Percentiles rank a stretch among this genome's conserved stretches.
Conservation (phyloP, 1,284 basidiomycete genomes). For the Taiwanofungus camphoratus region DNA sequence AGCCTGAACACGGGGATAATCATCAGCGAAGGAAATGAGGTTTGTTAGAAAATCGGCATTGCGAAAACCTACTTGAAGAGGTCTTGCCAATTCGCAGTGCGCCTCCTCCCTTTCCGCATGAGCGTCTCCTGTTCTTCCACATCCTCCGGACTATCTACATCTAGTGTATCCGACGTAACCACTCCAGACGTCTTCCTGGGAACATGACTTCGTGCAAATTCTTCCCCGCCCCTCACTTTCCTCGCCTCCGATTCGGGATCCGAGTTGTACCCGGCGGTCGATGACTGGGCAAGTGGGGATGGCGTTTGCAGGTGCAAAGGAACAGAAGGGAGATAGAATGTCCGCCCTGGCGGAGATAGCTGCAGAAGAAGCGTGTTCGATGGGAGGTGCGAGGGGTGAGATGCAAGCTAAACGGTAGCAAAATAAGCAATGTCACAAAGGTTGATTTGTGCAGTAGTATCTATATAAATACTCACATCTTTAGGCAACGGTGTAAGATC, state of each 20-base stretch:
- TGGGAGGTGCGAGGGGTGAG: constrained; percentile 48
- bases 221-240: constrained; percentile 21
- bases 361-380: constrained; percentile 70
- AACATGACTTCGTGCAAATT: too few relatives aligned
- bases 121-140: constrained; percentile 9
- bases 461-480: constrained; percentile 45
- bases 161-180: constrained; percentile 7
- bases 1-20: constrained; percentile 40
- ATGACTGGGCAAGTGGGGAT: constrained; percentile 32
- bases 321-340: constrained; percentile 51
- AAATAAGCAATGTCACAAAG: constrained; percentile 6
- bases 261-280: constrained; percentile 55
- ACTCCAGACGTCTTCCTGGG: too few relatives aligned
- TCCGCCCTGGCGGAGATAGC: constrained; percentile 51
- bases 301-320: constrained; percentile 28
- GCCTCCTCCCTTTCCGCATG: constrained; percentile 23
- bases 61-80: constrained; percentile 52
- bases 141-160: constrained; percentile 7
- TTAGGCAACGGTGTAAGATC: constrained; percentile 57
- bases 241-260: constrained; percentile 55
- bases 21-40: constrained; percentile 1
- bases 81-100: constrained; percentile 60
- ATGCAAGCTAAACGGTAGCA: constrained; percentile 32
- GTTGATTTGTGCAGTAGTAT: constrained; percentile 4
- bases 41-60: neutral